Evolutionary conservation across 163 green algal species (phyloP), one percentile per base, ranked within the genome.

Genomic region (Chlamydomonas reinhardtii): DNA sequence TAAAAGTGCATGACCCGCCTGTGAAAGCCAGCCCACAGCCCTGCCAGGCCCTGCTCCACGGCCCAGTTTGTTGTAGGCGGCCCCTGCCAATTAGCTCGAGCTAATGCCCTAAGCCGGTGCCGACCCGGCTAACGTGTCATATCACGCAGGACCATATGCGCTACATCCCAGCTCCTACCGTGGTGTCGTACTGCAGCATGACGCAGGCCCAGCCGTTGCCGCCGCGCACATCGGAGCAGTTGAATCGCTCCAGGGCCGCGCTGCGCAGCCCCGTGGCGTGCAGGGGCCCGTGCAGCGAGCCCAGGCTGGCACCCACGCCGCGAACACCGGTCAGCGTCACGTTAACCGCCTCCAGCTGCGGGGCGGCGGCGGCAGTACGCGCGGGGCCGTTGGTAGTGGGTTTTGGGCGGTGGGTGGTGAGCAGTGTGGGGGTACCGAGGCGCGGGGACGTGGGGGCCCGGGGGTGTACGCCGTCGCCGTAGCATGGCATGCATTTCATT

Each of bases 171-270:
- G n/a, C n/a, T n/a, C n/a, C n/a, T 14, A 56, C 48, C 14, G 48
- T 19, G 27, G 62, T 74, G 20, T 39, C 48, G 75, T 73, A 83
- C 75, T 83, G 61, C 75, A 83, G 61, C 61, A 74, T 17, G 25
- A 64, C 27, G 32, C 75, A 83, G 2, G 75, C 75, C 75, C 75
- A 83, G 62, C 75, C 75, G 61, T 73, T 48, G 24, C 59, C 75
- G 35, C 43, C 61, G 22, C 75, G 75, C n/a, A 83, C 75, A 19
- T 39, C 17, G 59, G 35, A 48, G 75, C 75, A 83, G 59, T 43
- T 73, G 75, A 83, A 83, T 27, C 71, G 31, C 4, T 4, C 0
- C 25, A 83, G 61, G 0, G 48, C 6, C 5, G 61, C 75, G 75
- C 34, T 65, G 35, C 35, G 39, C 61, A 83, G 48, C 31, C 39